Evolutionary conservation across 768 basidiomycete genomes (phyloP).

Genomic region (Tylopilus sp.): DNA sequence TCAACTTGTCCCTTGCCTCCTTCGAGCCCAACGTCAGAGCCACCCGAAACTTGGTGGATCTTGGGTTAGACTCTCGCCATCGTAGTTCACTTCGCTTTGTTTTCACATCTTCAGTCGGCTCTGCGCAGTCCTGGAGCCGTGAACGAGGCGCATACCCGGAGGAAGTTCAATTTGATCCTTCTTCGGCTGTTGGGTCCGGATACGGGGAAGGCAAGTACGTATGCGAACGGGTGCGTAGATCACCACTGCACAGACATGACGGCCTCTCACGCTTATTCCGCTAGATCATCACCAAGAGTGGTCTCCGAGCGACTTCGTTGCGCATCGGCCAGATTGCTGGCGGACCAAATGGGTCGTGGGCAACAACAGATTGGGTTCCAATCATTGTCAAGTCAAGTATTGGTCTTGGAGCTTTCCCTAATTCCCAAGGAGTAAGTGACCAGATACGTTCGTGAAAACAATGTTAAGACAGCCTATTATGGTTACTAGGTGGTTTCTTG

Average conservation of each 20-base stretch:
- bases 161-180: conserved; percentile 28
- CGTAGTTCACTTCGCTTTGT: conserved; percentile 15
- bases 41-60: conserved; percentile 31
- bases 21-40: conserved; percentile 33
- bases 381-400: neutral
- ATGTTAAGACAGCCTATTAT: neutral
- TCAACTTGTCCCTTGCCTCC: conserved; percentile 32
- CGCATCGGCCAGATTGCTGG: neutral
- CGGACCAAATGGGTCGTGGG: neutral
- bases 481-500: neutral
- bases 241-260: neutral
- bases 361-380: neutral
- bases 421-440: neutral
- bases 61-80: conserved; percentile 29
- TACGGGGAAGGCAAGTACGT: conserved; percentile 40
- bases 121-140: conserved; percentile 25
- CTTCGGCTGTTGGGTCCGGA: conserved; percentile 31
- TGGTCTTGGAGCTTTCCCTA: neutral
- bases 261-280: neutral
- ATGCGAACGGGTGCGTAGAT: conserved; percentile 30
- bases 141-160: conserved; percentile 23
- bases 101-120: conserved; percentile 25
- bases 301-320: neutral
- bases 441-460: neutral
- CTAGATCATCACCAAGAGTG: neutral